These are phyloP conservation scores for Podospora comata DNA, from an alignment of 495 filamentous ascomycete genomes.

Conservation along the genomic window DNA sequence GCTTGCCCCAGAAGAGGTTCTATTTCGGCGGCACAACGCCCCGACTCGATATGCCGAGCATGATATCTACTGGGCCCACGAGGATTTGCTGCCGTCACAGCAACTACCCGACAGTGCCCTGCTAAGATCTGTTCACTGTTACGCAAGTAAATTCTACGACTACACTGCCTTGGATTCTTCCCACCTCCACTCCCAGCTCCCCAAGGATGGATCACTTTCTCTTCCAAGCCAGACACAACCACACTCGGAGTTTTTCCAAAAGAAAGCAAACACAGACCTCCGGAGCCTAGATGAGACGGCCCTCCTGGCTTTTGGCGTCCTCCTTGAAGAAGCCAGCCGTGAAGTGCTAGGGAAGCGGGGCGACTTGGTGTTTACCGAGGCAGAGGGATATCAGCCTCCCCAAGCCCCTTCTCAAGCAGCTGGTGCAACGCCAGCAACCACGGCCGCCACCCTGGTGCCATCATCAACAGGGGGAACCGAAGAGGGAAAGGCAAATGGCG, in stretches of 20 bases:
- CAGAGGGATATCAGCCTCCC: slow-evolving; percentile 29
- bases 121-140: slow-evolving; percentile 71
- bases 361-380: slow-evolving; percentile 72
- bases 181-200: not conserved
- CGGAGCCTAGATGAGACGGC: slow-evolving; percentile 82
- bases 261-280: slow-evolving; percentile 42
- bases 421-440: not conserved
- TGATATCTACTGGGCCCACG: slow-evolving; percentile 64
- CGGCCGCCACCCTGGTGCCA: not conserved
- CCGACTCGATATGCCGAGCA: slow-evolving; percentile 63
- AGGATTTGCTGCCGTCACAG: slow-evolving; percentile 39
- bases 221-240: not conserved
- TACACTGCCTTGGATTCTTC: not conserved
- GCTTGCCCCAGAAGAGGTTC: slow-evolving; percentile 68
- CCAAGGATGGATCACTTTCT: no score
- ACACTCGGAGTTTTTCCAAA: not conserved
- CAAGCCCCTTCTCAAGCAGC: not conserved
- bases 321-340: slow-evolving; percentile 72
- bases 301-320: slow-evolving; percentile 72
- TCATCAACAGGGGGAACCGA: not conserved
- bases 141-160: slow-evolving; percentile 69
- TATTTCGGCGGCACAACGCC: slow-evolving; percentile 62
- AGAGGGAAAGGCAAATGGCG: not conserved
- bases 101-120: slow-evolving; percentile 68
- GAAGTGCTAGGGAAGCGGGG: slow-evolving; percentile 66